These are phyloP conservation scores for Hibiscus mutabilis DNA, from an alignment of 345 rosid species.

Conservation along the genomic window DNA sequence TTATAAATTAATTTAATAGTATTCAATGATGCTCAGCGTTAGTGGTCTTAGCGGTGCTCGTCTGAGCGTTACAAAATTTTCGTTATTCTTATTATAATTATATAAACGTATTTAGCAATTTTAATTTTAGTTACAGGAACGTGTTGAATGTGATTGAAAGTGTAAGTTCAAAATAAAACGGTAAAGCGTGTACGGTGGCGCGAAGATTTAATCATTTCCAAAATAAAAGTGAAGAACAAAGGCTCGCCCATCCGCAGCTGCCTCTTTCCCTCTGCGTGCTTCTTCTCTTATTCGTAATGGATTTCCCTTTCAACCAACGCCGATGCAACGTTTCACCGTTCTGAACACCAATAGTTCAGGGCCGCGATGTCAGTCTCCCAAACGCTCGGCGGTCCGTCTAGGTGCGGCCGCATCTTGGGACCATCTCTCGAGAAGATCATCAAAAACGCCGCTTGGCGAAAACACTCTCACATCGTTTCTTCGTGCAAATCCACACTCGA, in stretches of 20 bases:
- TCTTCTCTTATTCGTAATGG: neutral
- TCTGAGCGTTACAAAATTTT: too few species aligned
- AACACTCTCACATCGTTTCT: slow-evolving; percentile 80
- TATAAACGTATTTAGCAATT: too few species aligned
- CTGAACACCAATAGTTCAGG: neutral
- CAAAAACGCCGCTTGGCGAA: slow-evolving; percentile 93
- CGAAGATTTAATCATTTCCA: neutral
- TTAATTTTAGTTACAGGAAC: neutral
- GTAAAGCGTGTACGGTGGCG: neutral
- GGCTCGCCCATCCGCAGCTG: neutral
- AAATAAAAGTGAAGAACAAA: neutral
- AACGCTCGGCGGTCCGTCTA: slow-evolving; percentile 68
- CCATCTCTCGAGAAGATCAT: slow-evolving; percentile 83
- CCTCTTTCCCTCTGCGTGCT: neutral
- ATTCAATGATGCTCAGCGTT: too few species aligned
- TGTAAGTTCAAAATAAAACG: too few species aligned
- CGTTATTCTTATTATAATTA: too few species aligned
- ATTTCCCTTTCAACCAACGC: neutral
- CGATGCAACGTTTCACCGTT: neutral
- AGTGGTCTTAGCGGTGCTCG: too few species aligned
- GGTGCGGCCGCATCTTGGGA: slow-evolving; percentile 73
- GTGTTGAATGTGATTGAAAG: too few species aligned
- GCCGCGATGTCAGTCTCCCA: slow-evolving; percentile 51
- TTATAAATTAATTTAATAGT: too few species aligned
- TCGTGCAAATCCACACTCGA: slow-evolving; percentile 83